Evolutionary conservation across 116 monocot species (phyloP).

Genomic region (Zostera marina): DNA sequence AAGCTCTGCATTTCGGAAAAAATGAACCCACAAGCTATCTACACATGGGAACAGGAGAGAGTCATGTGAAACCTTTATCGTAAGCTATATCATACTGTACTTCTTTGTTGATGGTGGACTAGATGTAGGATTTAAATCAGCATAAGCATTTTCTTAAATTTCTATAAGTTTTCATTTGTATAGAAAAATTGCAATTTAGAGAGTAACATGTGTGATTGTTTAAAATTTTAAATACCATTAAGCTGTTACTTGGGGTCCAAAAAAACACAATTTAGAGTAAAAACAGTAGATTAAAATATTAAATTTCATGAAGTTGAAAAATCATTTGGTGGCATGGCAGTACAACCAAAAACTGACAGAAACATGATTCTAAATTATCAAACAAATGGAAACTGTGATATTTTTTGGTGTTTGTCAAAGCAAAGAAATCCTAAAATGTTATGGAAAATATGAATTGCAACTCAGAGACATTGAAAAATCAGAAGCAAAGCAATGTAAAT

Average conservation of each 20-base stretch:
- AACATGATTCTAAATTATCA: too few relatives aligned
- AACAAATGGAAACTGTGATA: background rate
- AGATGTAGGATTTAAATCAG: background rate
- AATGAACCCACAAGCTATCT: conserved; percentile 49
- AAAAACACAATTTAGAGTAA: too few relatives aligned
- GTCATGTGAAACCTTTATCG: background rate
- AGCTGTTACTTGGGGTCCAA: too few relatives aligned
- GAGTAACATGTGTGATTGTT: too few relatives aligned
- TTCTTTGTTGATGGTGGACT: background rate
- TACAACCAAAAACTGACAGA: too few relatives aligned
- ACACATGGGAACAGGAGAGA: background rate
- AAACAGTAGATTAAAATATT: too few relatives aligned
- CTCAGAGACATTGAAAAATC: background rate
- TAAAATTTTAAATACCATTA: too few relatives aligned
- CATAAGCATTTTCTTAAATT: background rate
- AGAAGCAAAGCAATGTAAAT: background rate
- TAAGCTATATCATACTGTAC: too few relatives aligned
- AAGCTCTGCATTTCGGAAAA: conserved; percentile 77
- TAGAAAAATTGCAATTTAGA: background rate
- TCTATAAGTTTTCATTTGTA: background rate
- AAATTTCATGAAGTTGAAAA: too few relatives aligned
- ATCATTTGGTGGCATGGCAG: too few relatives aligned
- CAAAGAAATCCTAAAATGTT: background rate
- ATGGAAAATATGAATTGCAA: too few relatives aligned
- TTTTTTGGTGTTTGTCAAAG: background rate